These are phyloP conservation scores for Henckelia pumila DNA, from an alignment of 257 asterid species.

Conservation along the genomic window DNA sequence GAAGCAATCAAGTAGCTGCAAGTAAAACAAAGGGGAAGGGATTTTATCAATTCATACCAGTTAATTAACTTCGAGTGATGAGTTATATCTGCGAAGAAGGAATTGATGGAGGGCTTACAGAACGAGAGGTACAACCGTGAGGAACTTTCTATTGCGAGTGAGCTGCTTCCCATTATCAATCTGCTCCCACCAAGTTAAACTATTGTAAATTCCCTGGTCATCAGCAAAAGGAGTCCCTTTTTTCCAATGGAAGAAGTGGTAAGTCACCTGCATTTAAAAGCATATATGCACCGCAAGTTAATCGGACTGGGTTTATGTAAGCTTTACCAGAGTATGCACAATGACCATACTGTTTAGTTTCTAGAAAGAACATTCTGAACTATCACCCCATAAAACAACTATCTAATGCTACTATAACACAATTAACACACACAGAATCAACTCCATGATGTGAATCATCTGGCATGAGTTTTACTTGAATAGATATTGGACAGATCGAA, in stretches of 20 bases:
- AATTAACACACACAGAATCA: not conserved
- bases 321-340: not conserved
- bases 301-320: not conserved
- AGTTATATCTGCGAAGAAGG: not conserved
- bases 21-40: not conserved
- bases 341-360: not conserved
- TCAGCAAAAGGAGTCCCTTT: slow-evolving; percentile 71
- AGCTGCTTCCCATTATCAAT: slow-evolving; percentile 62
- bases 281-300: slow-evolving; percentile 8
- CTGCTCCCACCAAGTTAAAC: slow-evolving; percentile 76
- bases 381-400: not conserved
- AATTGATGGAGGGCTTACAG: slow-evolving; percentile 41
- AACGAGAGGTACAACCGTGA: slow-evolving; percentile 62
- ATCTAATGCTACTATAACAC: not conserved
- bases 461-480: not conserved
- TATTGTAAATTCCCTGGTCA: slow-evolving; percentile 64
- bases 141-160: slow-evolving; percentile 61
- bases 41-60: not conserved
- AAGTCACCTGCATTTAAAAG: slow-evolving; percentile 42
- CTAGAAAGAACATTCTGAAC: not conserved
- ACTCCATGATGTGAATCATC: not conserved
- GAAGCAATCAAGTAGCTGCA: slow-evolving; percentile 61
- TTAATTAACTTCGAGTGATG: not conserved
- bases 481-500: not conserved
- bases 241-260: slow-evolving; percentile 68